Evolutionary conservation across 306 rosid genomes (phyloP).

Genomic region (Argentina anserina): DNA sequence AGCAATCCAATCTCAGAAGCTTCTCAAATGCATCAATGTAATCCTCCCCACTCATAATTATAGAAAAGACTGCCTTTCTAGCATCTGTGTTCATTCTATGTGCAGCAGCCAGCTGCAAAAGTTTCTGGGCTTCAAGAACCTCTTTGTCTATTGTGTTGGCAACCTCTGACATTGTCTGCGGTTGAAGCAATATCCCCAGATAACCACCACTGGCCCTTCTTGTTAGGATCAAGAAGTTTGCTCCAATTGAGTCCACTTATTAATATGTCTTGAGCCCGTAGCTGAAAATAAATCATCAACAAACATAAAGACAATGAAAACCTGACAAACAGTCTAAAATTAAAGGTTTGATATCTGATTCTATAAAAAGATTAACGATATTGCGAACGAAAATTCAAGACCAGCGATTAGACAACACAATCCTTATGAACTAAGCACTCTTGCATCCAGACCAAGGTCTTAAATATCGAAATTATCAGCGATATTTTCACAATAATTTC

Average conservation of each 20-base stretch:
- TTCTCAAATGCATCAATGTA: constrained; percentile 89
- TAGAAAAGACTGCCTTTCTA: constrained; percentile 85
- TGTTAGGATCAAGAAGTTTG: constrained; percentile 72
- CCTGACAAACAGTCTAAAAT: not conserved
- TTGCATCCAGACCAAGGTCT: too few species aligned
- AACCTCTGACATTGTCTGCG: constrained; percentile 52
- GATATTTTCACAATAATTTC: too few species aligned
- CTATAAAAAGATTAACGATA: not conserved
- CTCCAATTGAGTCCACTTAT: constrained; percentile 84
- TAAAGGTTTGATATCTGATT: not conserved
- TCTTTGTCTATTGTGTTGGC: constrained; percentile 80
- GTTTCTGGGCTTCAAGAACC: constrained; percentile 69
- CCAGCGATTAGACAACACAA: not conserved
- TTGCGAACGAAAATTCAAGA: not conserved
- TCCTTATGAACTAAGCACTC: not conserved
- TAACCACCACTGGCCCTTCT: constrained; percentile 97
- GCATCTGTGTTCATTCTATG: constrained; percentile 95
- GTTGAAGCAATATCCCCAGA: constrained; percentile 53
- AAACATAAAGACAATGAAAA: not conserved
- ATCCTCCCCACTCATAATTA: constrained; percentile 92
- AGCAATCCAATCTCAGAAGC: constrained; percentile 86
- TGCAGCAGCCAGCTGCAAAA: constrained; percentile 84
- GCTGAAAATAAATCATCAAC: constrained; percentile 47
- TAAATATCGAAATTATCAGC: too few species aligned
- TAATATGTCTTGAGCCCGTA: constrained; percentile 54